Base-by-base conservation (phyloP, 2,329 filamentous ascomycete genomes). In the Penicillium sp. region DNA sequence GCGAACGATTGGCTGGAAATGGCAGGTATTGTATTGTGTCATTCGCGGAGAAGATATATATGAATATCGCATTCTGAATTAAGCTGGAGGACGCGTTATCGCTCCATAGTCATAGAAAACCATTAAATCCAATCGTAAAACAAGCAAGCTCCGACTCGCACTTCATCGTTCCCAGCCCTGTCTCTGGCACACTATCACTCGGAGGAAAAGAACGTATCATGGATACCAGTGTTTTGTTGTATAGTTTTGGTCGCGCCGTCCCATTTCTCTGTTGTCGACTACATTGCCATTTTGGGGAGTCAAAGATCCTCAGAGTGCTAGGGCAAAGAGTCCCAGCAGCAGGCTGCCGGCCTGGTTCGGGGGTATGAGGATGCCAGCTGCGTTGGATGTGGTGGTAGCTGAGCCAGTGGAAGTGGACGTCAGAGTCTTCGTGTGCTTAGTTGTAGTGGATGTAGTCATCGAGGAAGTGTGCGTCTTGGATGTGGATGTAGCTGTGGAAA, bases 311-410 rank as follows among this genome's bases (percentile, higher is more conserved):
- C 41, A 63, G 27, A 62, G 39, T 7, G 47, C 43, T n/a, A 60
- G 33, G 8, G 57, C 57, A 7, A 56, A 47, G 10, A 62, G 42
- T 21, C 56, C 51, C 27, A 62, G 26, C 33, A 62, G 42, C 19
- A 62, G 39, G 18, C 58, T 51, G n/a, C 60, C 58, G 6, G 51
- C 50, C n/a, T 56, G 47, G 17, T 48, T 53, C n/a, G 60, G 56
- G 11, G 57, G 50, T 21, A 52, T 37, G n/a, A 62, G 36, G 5
- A 50, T 20, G 8, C 52, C 52, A 26, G 59, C 57, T 20, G 55
- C 59, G 31, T 54, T 60, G 15, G 52, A 48, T 23, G 58, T 51
- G 1, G 43, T 45, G 20, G 47, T 45, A 1, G 51, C 43, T 17
- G 53, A 48, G 20, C 47, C 47, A 14, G 56, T 55, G 10, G 55